These are phyloP conservation scores for Cryptosporidium viatorum DNA, from an alignment of 169 alveolate species.

Conservation along the genomic window DNA sequence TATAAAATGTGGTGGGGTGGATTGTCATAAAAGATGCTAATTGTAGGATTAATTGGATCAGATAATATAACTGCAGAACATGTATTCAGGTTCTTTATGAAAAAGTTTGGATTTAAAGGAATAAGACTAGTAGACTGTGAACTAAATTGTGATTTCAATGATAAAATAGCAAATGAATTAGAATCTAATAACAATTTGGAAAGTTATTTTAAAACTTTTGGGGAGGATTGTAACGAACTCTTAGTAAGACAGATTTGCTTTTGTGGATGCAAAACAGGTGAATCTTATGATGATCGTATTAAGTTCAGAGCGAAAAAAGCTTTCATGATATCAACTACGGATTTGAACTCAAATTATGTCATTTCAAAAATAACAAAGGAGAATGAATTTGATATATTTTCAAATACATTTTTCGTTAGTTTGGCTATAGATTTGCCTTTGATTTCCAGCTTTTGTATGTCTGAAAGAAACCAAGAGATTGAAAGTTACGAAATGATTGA, in stretches of 20 bases:
- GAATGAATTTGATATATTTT: constrained; percentile 25
- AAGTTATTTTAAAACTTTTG: not conserved
- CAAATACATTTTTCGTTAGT: constrained; percentile 36
- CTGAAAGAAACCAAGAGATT: not conserved
- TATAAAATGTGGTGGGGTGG: not conserved
- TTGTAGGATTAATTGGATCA: constrained; percentile 29
- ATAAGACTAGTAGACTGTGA: constrained; percentile 24
- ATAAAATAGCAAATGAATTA: not conserved
- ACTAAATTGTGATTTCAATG: not conserved
- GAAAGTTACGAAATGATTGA: too few species aligned
- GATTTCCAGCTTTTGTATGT: not conserved
- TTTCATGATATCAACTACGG: constrained; percentile 6
- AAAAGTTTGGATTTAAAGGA: constrained; percentile 13
- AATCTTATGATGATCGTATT: not conserved
- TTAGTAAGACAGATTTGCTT: constrained; percentile 5
- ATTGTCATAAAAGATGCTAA: constrained; percentile 6
- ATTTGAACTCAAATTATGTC: constrained; percentile 40
- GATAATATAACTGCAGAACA: not conserved
- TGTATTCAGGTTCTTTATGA: not conserved
- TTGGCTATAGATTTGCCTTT: constrained; percentile 24
- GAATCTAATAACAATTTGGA: not conserved
- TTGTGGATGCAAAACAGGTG: not conserved
- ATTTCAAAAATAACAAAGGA: constrained; percentile 20
- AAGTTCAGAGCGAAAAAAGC: constrained; percentile 18
- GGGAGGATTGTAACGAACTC: not conserved